Evolutionary conservation across 139 green algal genomes (phyloP).

Genomic region (Spirogloea muscicola): DNA sequence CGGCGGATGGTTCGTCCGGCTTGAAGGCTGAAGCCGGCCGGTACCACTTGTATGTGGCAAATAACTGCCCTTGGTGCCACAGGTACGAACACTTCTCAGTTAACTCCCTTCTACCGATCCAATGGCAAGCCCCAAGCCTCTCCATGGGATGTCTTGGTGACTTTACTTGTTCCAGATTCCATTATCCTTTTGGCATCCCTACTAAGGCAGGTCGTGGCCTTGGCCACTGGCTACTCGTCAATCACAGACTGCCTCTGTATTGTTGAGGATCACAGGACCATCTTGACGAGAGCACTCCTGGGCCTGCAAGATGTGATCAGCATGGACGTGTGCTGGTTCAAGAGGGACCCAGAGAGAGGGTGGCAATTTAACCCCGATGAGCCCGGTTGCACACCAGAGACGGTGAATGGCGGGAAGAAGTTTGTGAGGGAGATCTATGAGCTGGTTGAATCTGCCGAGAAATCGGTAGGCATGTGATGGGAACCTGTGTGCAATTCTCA

Average conservation of each 20-base stretch:
- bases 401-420: conserved; percentile 63
- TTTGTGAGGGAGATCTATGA: conserved; percentile 80
- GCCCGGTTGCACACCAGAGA: conserved; percentile 70
- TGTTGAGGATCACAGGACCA: too few species aligned
- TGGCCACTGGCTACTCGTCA: too few species aligned
- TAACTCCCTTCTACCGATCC: too few species aligned
- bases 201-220: too few species aligned
- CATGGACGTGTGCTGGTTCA: neutral
- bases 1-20: conserved; percentile 12
- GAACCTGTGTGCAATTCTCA: too few species aligned
- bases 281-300: neutral
- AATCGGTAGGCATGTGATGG: too few species aligned
- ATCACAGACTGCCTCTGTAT: too few species aligned
- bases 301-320: neutral
- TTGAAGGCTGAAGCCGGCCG: conserved; percentile 45
- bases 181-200: too few species aligned
- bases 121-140: too few species aligned
- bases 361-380: conserved; percentile 30
- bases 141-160: too few species aligned
- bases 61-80: conserved; percentile 82
- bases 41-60: conserved; percentile 91
- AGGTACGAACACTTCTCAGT: too few species aligned
- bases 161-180: too few species aligned
- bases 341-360: neutral
- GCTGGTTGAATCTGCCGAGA: conserved; percentile 53